These are phyloP conservation scores for Eimeria nieschulzi DNA, from an alignment of 169 alveolate species.

Conservation along the genomic window DNA sequence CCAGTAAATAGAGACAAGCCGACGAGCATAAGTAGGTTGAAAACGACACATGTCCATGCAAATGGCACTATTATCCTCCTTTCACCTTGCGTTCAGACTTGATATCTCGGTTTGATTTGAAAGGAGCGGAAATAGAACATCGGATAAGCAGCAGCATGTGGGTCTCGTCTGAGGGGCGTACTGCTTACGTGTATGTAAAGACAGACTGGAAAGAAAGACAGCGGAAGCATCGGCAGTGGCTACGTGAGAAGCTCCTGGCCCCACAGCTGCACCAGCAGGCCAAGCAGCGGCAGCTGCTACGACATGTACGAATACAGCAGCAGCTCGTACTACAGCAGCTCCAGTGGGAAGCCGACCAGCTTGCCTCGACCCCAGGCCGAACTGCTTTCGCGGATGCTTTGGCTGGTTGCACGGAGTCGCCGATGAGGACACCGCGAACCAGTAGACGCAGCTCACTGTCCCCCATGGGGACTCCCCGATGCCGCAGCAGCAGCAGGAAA, in stretches of 20 bases:
- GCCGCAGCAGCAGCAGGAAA: slow-evolving; percentile 54
- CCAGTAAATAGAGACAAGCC: no score
- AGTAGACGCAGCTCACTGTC: slow-evolving; percentile 40
- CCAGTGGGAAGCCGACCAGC: slow-evolving; percentile 24
- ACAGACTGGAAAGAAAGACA: slow-evolving; percentile 81
- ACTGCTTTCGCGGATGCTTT: slow-evolving; percentile 30
- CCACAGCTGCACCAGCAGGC: slow-evolving; percentile 57
- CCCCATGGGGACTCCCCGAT: slow-evolving; percentile 33
- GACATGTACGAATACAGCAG: slow-evolving; percentile 61
- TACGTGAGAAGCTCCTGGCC: slow-evolving; percentile 34
- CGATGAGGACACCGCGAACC: slow-evolving; percentile 55
- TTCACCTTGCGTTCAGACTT: slow-evolving; percentile 75
- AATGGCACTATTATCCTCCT: neutral
- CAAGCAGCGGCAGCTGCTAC: slow-evolving; percentile 60
- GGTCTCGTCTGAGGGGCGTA: slow-evolving; percentile 86
- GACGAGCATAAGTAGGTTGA: no score
- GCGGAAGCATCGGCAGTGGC: slow-evolving; percentile 71
- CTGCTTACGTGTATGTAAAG: slow-evolving; percentile 86
- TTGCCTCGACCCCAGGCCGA: neutral
- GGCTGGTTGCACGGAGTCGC: no score
- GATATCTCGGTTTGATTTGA: slow-evolving; percentile 80
- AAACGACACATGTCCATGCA: neutral
- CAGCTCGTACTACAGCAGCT: slow-evolving; percentile 58
- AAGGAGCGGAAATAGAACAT: slow-evolving; percentile 80
- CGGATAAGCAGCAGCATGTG: slow-evolving; percentile 86